These are phyloP conservation scores for Grigorovia jiainica DNA, from an alignment of 805 yeast genomes.

Conservation along the genomic window DNA sequence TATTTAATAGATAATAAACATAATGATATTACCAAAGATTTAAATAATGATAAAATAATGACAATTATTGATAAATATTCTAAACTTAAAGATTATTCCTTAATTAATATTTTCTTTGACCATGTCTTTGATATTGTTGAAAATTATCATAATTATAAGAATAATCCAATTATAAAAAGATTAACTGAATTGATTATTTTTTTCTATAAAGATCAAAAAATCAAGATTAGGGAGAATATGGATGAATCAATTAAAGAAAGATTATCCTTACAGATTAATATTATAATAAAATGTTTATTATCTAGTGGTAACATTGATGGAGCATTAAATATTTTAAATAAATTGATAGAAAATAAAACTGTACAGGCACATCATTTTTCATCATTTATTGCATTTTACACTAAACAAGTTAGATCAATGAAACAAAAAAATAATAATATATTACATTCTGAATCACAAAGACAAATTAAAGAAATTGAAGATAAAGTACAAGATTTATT, in stretches of 20 bases:
- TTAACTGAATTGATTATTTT: conserved; percentile 20
- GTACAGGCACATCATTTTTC: conserved; percentile 33
- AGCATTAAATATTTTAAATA: conserved; percentile 14
- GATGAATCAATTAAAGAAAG: not conserved
- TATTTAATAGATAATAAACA: not conserved
- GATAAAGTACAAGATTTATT: conserved; percentile 25
- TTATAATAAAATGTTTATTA: conserved; percentile 21
- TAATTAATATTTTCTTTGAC: conserved; percentile 15
- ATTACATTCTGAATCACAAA: no score
- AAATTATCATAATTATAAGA: conserved; percentile 4
- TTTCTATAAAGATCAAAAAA: not conserved
- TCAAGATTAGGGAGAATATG: not conserved
- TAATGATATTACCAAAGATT: conserved; percentile 7
- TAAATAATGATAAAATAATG: conserved; percentile 8
- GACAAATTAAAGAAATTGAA: not conserved
- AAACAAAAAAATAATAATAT: not conserved
- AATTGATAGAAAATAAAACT: conserved; percentile 20
- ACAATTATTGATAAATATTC: conserved; percentile 15
- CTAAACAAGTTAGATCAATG: conserved; percentile 4
- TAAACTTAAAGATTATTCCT: conserved; percentile 6
- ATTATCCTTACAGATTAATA: conserved; percentile 18
- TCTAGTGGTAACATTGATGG: conserved; percentile 15
- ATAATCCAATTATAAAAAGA: not conserved
- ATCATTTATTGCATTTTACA: conserved; percentile 31
- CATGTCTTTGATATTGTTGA: conserved; percentile 10